Evolutionary conservation across 345 rosid species (phyloP), one percentile per base, ranked within the genome.

Genomic region (Murraya koenigii): DNA sequence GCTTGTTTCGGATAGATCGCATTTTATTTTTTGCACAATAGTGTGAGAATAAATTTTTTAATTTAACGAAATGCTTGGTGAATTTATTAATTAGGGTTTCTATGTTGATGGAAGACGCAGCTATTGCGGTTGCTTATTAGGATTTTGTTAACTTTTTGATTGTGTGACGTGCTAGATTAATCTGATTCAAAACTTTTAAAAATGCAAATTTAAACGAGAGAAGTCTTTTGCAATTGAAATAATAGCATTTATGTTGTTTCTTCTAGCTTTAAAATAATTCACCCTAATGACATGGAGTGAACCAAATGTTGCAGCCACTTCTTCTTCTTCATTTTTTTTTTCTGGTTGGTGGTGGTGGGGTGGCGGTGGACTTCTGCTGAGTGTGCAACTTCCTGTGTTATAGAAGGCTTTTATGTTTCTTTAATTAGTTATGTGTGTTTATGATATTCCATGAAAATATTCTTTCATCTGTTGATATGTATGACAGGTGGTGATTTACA

Each of bases 401-500:
- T 44, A 47, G 17, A 69, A 69, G 15, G 6, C 19, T 61, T n/a
- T n/a, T 39, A 11, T 41, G 17, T 19, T 54, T 77, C 15, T 58
- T 22, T 54, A 38, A n/a, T 58, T 13, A 58, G 30, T 38, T 69
- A n/a, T n/a, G 39, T 33, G 52, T 75, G 28, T 59, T 59, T 49
- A 33, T n/a, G 71, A 58, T 59, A 28, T 26, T 73, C 25, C 39
- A 61, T 38, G 13, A 63, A 33, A 64, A 54, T 35, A 5, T 64
- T 25, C 32, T 55, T 63, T 54, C 19, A 63, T 33, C 67, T 44
- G 25, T 68, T 63, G 26, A 64, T 64, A 65, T 82, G 64, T 63
- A 52, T 78, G 55, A 11, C 85, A 95, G 98, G 97, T 96, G 79
- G 87, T 96, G 28, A 94, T 96, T 76, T 92, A 87, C 77, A 92